Evolutionary conservation across 805 yeast species (phyloP), one percentile per base, ranked within the genome.

Genomic region (Ogataea pignaliae): DNA sequence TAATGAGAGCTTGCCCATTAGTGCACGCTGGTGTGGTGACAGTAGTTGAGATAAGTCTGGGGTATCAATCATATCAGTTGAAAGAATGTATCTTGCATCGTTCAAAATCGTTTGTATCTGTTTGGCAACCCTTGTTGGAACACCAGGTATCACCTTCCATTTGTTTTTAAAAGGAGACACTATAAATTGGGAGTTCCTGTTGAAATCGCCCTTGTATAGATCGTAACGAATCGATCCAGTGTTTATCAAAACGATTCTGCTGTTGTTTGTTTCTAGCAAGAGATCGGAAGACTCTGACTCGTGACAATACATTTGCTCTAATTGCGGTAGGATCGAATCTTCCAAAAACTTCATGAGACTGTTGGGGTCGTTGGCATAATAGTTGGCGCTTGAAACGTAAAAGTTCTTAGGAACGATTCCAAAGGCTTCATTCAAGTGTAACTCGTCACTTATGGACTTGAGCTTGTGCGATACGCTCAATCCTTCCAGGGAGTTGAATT

Each of bases 181-280:
- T 36, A 85, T 86, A 58, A 73, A 91, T 53, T 85, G 85, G 0
- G 91, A 73, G 61, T 89, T 95, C 36, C 68, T 67, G 0, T 96
- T 89, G 60, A 83, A 90, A 1, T 84, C 81, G 0, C 97, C 98
- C 58, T 81, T 77, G 66, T 84, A 85, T 37, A 90, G 65, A 63
- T 90, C 97, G 58, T 87, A 91, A 42, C 97, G 75, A 3, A 90
- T 76, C 4, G 96, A 83, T 1, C 97, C 97, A 0, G 96, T 85
- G 60, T 91, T 91, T 47, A 87, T 78, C 37, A 86, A 65, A 21
- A 88, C 75, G 28, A 81, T 68, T 43, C 88, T 68, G 1, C 66
- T 56, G 41, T 68, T 66, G 17, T 50, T n/a, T n/a, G n/a, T n/a
- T n/a, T n/a, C n/a, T n/a, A n/a, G n/a, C n/a, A n/a, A n/a, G n/a